These are phyloP conservation scores for Penicillium subrubescens DNA, from an alignment of 495 filamentous ascomycete genomes.

Conservation along the genomic window DNA sequence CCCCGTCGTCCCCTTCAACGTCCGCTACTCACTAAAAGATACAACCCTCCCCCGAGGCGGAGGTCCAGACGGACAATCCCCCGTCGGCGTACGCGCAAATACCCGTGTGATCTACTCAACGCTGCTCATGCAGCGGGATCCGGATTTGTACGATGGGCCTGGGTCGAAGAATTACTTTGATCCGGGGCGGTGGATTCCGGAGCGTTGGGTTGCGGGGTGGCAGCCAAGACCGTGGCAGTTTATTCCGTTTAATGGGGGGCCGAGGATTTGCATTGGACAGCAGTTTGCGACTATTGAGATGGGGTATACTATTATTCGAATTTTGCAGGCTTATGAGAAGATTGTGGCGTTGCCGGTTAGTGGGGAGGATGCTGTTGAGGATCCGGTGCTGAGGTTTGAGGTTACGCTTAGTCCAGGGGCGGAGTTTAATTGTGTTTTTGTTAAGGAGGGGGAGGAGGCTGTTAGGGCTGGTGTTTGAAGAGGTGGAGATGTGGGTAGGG, in stretches of 20 bases:
- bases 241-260: conserved; percentile 65
- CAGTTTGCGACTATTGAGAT: conserved; percentile 66
- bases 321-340: conserved; percentile 62
- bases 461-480: conserved; percentile 6
- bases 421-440: conserved; percentile 48
- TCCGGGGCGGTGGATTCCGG: conserved; percentile 59
- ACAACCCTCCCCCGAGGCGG: conserved; percentile 56
- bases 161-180: conserved; percentile 53
- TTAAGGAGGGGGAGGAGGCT: conserved; percentile 33
- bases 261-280: conserved; percentile 63
- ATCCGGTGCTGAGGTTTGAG: conserved; percentile 41
- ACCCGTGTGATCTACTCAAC: conserved; percentile 48
- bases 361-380: conserved; percentile 38
- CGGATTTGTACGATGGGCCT: conserved; percentile 50
- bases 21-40: conserved; percentile 46
- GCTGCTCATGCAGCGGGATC: conserved; percentile 60
- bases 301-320: conserved; percentile 59
- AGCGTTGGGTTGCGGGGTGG: conserved; percentile 77
- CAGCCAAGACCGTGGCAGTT: conserved; percentile 65
- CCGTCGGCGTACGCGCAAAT: conserved; percentile 46
- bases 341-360: conserved; percentile 42
- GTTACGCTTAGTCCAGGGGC: conserved; percentile 43
- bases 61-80: conserved; percentile 45
- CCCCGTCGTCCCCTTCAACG: conserved; percentile 57
- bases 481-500: neutral